Conservation (phyloP, 2,329 filamentous ascomycete species). For the Neonectria coccinea region DNA sequence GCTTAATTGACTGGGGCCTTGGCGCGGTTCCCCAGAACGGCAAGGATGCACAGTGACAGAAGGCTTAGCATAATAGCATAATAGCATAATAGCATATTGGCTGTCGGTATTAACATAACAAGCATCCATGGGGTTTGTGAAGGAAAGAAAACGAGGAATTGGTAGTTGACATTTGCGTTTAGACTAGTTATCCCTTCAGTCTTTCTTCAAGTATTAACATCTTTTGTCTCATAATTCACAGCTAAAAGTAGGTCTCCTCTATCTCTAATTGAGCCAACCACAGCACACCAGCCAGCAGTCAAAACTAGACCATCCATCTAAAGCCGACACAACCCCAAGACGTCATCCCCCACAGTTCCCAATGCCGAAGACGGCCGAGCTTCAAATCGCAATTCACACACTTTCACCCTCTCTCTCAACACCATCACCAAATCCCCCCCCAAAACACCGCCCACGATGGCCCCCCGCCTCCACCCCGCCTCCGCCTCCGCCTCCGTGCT, state of each 20-base stretch:
- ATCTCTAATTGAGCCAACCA: conserved; percentile 7
- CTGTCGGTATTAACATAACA: background rate
- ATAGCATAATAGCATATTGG: conserved; percentile 17
- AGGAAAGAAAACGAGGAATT: too few relatives aligned
- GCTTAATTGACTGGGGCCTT: conserved; percentile 28
- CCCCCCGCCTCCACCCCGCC: conserved; percentile 46
- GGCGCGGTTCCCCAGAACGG: conserved; percentile 39
- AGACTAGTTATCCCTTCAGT: too few relatives aligned
- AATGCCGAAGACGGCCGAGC: background rate
- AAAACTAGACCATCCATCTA: conserved; percentile 15
- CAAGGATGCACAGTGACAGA: conserved; percentile 7
- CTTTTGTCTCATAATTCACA: too few relatives aligned
- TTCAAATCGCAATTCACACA: background rate
- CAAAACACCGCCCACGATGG: conserved; percentile 42
- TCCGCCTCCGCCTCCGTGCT: conserved; percentile 36
- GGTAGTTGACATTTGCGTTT: too few relatives aligned
- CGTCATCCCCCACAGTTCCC: conserved; percentile 19
- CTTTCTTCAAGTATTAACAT: too few relatives aligned
- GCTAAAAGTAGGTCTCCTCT: too few relatives aligned
- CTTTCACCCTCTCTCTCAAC: background rate
- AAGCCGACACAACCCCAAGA: conserved; percentile 30
- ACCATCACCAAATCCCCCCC: conserved; percentile 9
- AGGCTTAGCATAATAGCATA: conserved; percentile 21
- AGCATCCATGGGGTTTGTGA: background rate
- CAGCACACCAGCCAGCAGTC: conserved; percentile 7